A percentile compares a stretch with the other conserved stretches of the same genome.
These are phyloP conservation scores for Scenedesmus sp. DNA, from an alignment of 163 green algal species.

Conservation along the genomic window DNA sequence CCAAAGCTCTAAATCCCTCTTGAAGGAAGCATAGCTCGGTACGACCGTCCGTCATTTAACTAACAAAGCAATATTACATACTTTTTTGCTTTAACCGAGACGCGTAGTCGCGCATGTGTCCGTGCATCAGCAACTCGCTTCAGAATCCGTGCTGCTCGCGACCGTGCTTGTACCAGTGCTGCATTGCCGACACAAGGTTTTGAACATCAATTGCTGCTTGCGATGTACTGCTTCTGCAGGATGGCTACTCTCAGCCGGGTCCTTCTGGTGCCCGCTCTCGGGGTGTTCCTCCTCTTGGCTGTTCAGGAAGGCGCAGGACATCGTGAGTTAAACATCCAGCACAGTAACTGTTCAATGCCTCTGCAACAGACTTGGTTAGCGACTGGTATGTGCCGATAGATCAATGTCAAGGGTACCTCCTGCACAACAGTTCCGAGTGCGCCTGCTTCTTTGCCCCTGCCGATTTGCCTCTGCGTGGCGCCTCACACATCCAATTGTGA, in stretches of 20 bases:
- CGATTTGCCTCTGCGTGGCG: no score
- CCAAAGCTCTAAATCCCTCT: not conserved
- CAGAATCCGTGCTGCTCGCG: not conserved
- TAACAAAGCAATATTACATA: not conserved
- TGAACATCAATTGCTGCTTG: not conserved
- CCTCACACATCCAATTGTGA: no score
- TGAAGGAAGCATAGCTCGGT: not conserved
- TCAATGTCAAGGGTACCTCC: not conserved
- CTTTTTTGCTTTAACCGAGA: not conserved
- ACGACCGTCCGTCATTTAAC: not conserved
- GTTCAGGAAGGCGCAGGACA: not conserved
- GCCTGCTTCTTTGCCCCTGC: no score
- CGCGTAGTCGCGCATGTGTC: not conserved
- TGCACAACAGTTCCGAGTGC: no score
- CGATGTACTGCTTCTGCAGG: not conserved
- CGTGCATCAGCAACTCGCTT: not conserved
- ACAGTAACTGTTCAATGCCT: not conserved
- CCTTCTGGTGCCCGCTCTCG: not conserved
- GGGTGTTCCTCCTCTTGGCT: not conserved
- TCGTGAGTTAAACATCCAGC: not conserved
- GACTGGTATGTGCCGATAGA: not conserved
- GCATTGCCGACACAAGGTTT: not conserved
- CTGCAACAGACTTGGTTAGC: not conserved
- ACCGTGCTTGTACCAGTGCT: not conserved
- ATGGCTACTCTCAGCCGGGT: not conserved